phyloP scores from a whole-genome alignment of 495 filamentous ascomycete genomes.

The Penicillium salamii region DNA sequence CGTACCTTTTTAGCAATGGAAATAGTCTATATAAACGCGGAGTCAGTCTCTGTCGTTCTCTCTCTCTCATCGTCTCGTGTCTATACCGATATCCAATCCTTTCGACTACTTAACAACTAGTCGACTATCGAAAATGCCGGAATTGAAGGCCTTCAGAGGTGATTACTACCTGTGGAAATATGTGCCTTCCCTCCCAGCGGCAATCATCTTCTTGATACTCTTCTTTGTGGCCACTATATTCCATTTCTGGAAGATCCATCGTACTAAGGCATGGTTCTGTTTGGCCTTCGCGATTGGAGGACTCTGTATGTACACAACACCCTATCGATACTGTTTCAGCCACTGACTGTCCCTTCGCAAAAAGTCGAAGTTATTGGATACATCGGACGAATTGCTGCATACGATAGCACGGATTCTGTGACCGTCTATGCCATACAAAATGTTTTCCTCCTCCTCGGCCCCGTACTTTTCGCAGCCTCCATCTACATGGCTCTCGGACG shows the following conservation, averaged over 20 bases:
- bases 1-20: no score
- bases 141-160: not conserved
- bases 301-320: slow-evolving; percentile 15
- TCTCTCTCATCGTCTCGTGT: no score
- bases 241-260: slow-evolving; percentile 33
- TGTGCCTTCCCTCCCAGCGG: slow-evolving; percentile 45
- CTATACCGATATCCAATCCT: no score
- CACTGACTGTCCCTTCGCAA: not conserved
- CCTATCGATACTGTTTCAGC: not conserved
- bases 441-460: slow-evolving; percentile 27
- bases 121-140: not conserved
- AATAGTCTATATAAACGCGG: no score
- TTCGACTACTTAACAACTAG: not conserved
- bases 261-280: slow-evolving; percentile 10
- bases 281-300: slow-evolving; percentile 17
- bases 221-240: slow-evolving; percentile 40
- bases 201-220: slow-evolving; percentile 44
- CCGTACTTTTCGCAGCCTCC: slow-evolving; percentile 43
- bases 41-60: no score
- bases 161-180: slow-evolving; percentile 10
- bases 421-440: slow-evolving; percentile 21
- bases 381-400: slow-evolving; percentile 26
- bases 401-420: slow-evolving; percentile 19
- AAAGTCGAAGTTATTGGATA: slow-evolving; percentile 48
- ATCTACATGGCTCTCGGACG: slow-evolving; percentile 52